These are phyloP conservation scores for Trichosporon coremiiforme DNA, from an alignment of 1,284 basidiomycete species.

Conservation along the genomic window DNA sequence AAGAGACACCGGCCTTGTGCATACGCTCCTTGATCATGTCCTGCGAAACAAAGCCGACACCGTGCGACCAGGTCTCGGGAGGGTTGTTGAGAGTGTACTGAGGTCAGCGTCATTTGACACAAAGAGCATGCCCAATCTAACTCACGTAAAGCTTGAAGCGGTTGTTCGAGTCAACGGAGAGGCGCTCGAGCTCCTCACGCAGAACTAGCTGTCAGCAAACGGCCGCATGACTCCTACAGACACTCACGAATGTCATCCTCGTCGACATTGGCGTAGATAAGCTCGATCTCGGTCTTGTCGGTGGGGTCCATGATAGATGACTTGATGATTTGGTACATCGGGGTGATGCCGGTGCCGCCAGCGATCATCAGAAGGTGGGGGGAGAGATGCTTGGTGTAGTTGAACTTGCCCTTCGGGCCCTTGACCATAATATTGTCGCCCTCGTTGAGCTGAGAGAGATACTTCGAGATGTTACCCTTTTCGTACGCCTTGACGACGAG, in stretches of 20 bases:
- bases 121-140: too few relatives aligned
- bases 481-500: constrained; percentile 98
- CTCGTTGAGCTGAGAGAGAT: constrained; percentile 76
- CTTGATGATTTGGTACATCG: constrained; percentile 93
- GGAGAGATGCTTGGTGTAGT: constrained; percentile 69
- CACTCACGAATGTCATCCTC: constrained; percentile 71
- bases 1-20: constrained; percentile 50
- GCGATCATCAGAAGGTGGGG: constrained; percentile 93
- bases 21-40: constrained; percentile 85
- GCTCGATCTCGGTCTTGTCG: constrained; percentile 77
- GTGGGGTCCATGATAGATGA: constrained; percentile 80
- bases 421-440: constrained; percentile 87
- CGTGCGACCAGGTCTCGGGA: constrained; percentile 81
- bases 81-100: constrained; percentile 84
- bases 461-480: constrained; percentile 92
- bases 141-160: constrained; percentile 73
- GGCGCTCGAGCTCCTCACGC: constrained; percentile 74
- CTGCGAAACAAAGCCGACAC: constrained; percentile 88
- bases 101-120: background rate
- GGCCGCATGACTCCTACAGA: too few relatives aligned
- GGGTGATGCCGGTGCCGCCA: constrained; percentile 90
- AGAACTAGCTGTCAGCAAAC: constrained; percentile 64
- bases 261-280: constrained; percentile 98
- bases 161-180: constrained; percentile 62
- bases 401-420: constrained; percentile 94